Base-by-base conservation (phyloP, 2,329 filamentous ascomycete species). In the Trichophaea hybrida region DNA sequence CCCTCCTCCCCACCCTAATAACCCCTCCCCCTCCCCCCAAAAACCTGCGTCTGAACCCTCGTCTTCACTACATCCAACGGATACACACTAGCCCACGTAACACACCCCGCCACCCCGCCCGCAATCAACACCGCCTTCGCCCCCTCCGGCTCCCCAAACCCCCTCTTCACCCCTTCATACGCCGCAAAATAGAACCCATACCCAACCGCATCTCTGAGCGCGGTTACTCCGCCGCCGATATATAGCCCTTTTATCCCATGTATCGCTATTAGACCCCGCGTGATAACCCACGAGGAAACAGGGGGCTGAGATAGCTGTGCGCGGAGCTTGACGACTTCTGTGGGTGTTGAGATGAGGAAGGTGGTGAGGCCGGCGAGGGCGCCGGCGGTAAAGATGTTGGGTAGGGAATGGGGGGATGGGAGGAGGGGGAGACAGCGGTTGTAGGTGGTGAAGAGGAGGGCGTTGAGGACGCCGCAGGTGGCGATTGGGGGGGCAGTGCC, bases 181-280 rank as follows among this genome's bases (percentile, higher is more conserved):
- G 85, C 85, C 86, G 86, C 94, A 72, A 97, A 97, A 70, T 96
- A 97, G 72, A 96, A 96, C 0, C 90, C 91, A 73, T 96, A 97
- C n/a, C 91, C 91, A 58, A 96, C 80, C 60, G 85, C 84, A 72
- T 97, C 91, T 54, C 91, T 78, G 44, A 91, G 70, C 57, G 85
- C 87, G 0, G 91, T 97, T 13, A 96, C 81, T 0, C 75, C 76
- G 17, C 91, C 91, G 17, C 89, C 91, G 63, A 83, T 79, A 70
- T 94, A 96, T 24, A 96, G 72, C 0, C 89, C 90, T 43, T 77
- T 76, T 2, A 88, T 59, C 0, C 84, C 76, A 3, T 84, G 81
- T 1, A 71, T 73, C 38, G 72, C 75, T 68, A 82, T 74, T 32
- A 88, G 80, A 24, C 81, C 75, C 56, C 77, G 79, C 1, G 82